These are phyloP conservation scores for Kwoniella shivajii DNA, from an alignment of 1,284 basidiomycete genomes.

Conservation along the genomic window DNA sequence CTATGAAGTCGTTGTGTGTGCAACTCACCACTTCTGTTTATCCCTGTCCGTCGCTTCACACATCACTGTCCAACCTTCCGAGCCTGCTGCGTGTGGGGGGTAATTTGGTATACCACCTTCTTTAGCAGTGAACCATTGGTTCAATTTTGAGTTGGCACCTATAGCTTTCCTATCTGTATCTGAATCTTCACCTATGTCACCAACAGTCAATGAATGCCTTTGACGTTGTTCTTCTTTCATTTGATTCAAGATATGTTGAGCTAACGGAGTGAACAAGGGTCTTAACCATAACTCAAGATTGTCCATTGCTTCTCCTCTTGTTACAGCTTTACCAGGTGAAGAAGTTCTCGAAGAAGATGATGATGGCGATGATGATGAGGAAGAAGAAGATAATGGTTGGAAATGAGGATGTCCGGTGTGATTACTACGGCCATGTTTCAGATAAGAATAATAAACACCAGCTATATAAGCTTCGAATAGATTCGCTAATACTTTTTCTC, in stretches of 20 bases:
- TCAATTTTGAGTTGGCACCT: slow-evolving; percentile 29
- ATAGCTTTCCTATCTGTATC: slow-evolving; percentile 19
- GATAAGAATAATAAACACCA: slow-evolving; percentile 38
- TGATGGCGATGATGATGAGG: not conserved
- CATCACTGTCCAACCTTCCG: slow-evolving; percentile 21
- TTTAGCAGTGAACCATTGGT: slow-evolving; percentile 28
- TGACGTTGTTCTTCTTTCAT: slow-evolving; percentile 22
- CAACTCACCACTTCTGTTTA: slow-evolving; percentile 27
- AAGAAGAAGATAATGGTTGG: not conserved
- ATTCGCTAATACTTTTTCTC: slow-evolving; percentile 34
- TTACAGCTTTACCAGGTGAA: not conserved
- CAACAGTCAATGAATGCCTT: not conserved
- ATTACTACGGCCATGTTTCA: slow-evolving; percentile 13
- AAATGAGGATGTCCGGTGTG: no score
- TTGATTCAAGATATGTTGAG: slow-evolving; percentile 26
- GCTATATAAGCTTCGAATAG: slow-evolving; percentile 48
- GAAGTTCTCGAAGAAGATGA: not conserved
- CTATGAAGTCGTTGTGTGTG: no score
- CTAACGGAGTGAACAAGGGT: slow-evolving; percentile 39
- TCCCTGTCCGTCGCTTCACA: slow-evolving; percentile 20
- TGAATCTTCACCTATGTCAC: not conserved
- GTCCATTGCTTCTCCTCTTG: slow-evolving; percentile 37
- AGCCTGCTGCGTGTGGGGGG: not conserved
- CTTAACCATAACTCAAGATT: slow-evolving; percentile 40
- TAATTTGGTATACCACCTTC: slow-evolving; percentile 25